Conservation (phyloP, 352 stramenopile species). For the Pythium guiyangense region DNA sequence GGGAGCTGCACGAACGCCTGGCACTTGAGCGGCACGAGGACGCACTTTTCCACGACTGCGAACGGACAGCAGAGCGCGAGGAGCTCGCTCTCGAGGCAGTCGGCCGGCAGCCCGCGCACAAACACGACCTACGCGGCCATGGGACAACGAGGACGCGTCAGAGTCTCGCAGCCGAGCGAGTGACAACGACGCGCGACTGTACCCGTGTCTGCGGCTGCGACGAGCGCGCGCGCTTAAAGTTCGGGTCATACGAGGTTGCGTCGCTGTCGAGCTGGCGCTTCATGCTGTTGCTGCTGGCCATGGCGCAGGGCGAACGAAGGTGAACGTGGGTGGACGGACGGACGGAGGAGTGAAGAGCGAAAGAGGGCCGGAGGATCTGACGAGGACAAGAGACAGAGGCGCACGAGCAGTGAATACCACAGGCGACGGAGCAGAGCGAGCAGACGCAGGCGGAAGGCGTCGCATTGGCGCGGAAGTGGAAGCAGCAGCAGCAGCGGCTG, state of each 20-base stretch:
- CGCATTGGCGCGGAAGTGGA: no score
- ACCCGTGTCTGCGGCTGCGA: conserved; percentile 41
- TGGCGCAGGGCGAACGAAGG: neutral
- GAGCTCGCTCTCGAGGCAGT: conserved; percentile 81
- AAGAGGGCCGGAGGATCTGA: no score
- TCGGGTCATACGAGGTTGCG: conserved; percentile 16
- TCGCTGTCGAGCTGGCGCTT: conserved; percentile 38
- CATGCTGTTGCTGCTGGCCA: conserved; percentile 17
- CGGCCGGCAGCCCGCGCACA: conserved; percentile 62
- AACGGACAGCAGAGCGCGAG: conserved; percentile 80
- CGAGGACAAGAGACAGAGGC: no score
- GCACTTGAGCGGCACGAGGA: conserved; percentile 69
- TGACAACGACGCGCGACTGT: conserved; percentile 2
- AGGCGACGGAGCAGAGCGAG: no score
- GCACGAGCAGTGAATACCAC: no score
- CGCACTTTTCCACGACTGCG: conserved; percentile 72
- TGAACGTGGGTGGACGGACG: neutral
- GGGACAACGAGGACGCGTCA: conserved; percentile 17
- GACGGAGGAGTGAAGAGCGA: neutral
- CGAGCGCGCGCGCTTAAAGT: conserved; percentile 33
- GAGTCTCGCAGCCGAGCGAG: neutral
- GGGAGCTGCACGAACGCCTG: conserved; percentile 81
- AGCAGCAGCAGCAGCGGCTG: no score
- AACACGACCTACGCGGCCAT: conserved; percentile 54
- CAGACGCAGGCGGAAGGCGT: no score